Evolutionary conservation across 257 asterid species (phyloP), one percentile per base, ranked within the genome.

Genomic region (Primulina huaijiensis): DNA sequence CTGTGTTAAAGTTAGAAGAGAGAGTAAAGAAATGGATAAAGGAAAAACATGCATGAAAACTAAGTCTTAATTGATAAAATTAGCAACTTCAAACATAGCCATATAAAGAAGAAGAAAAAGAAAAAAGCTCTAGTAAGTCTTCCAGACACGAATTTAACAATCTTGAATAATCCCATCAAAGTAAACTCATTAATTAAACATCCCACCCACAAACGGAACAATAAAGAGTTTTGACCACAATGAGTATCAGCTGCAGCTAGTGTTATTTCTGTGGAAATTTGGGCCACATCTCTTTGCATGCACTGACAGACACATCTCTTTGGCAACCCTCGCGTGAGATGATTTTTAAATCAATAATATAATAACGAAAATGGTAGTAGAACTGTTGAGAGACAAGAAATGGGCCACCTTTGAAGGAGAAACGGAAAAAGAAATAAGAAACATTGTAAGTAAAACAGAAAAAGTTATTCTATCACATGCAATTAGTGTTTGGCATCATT

Each of bases 1-100:
- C 99, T 94, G 89, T 33, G 79, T 38, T 30, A 68, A 80, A 61
- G 79, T 71, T 55, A 60, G 72, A 55, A 62, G 46, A 21, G 67
- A 78, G 8, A 60, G 62, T 72, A 19, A 72, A 79, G 50, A 72
- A 27, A 60, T 21, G 43, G 73, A 37, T 27, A 38, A 75, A 20
- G n/a, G n/a, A 67, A 50, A 74, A 29, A 38, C 19, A 65, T 30
- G 34, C 60, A 43, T 8, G 21, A 56, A 62, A 65, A 38, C 23
- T 43, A 6, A 55, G 71, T 30, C 61, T 38, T 37, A 67, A 50
- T 19, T 20, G 52, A 37, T 37, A 52, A 53, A 25, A 10, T 43
- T 30, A 52, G 31, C 17, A 50, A 65, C 56, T 43, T 33, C 30
- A 60, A 33, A 56, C 20, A 77, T 33, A 38, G n/a, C 50, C 38